phyloP scores from a whole-genome alignment of 1,284 basidiomycete genomes.

The Rhodotorula glutinis region DNA sequence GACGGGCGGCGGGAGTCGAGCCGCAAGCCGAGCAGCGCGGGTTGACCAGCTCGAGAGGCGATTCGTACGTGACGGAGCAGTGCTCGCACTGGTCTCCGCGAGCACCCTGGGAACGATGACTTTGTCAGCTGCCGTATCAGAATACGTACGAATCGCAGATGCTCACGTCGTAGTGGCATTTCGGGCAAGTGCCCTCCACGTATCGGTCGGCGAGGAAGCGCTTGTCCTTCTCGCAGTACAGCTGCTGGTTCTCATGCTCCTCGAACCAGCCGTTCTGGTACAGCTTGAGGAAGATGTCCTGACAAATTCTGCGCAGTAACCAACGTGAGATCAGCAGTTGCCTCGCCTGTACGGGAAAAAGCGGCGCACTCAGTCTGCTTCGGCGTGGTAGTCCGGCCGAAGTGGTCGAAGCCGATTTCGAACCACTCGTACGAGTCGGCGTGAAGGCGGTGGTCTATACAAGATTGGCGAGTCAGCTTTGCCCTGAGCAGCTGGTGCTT shows the following conservation, averaged over 20 bases:
- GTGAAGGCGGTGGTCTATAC: constrained; percentile 74
- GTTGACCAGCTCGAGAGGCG: constrained; percentile 87
- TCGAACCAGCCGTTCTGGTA: constrained; percentile 71
- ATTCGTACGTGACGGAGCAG: constrained; percentile 82
- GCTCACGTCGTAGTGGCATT: constrained; percentile 75
- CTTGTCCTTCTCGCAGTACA: constrained; percentile 84
- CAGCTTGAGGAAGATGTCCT: constrained; percentile 80
- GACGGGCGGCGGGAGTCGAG: constrained; percentile 60
- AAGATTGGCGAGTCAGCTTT: neutral
- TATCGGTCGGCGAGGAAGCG: constrained; percentile 93
- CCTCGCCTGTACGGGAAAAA: neutral
- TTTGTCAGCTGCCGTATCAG: neutral
- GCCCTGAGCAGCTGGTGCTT: neutral
- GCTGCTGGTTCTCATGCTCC: constrained; percentile 82
- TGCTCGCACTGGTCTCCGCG: constrained; percentile 98
- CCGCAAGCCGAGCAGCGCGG: constrained; percentile 89
- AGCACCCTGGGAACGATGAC: constrained; percentile 66
- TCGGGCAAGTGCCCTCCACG: constrained; percentile 88
- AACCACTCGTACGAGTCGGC: constrained; percentile 95
- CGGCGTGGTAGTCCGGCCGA: constrained; percentile 89
- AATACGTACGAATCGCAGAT: neutral
- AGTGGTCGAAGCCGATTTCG: constrained; percentile 88
- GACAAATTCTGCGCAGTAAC: constrained; percentile 64
- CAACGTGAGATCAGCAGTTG: neutral
- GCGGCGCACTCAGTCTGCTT: constrained; percentile 66